Evolutionary conservation across 2,329 filamentous ascomycete species (phyloP).

Genomic region (Aspergillus transmontanensis): DNA sequence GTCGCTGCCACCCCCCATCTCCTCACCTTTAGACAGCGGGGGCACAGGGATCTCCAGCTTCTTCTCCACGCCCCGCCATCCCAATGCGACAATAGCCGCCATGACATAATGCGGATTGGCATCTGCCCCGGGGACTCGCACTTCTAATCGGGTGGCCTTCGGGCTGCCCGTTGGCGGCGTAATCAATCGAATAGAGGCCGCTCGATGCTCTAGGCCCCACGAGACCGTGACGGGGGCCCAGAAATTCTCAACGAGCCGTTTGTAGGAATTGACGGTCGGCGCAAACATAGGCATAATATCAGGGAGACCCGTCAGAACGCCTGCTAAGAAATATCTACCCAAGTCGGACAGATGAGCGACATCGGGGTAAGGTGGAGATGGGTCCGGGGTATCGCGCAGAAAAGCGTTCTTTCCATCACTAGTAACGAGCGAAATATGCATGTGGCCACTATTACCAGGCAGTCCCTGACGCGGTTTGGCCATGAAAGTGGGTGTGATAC

Average conservation of each 20-base stretch:
- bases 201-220: constrained; percentile 94
- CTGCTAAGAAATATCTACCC: constrained; percentile 90
- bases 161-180: constrained; percentile 82
- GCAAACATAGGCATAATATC: constrained; percentile 95
- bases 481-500: constrained; percentile 98
- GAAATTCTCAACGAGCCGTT: constrained; percentile 96
- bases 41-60: constrained; percentile 81
- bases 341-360: constrained; percentile 80
- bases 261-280: constrained; percentile 96
- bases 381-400: constrained; percentile 70
- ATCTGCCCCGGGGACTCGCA: constrained; percentile 92
- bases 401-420: constrained; percentile 82
- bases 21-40: constrained; percentile 81
- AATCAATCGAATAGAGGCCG: constrained; percentile 87
- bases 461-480: constrained; percentile 90
- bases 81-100: constrained; percentile 80
- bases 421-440: constrained; percentile 88
- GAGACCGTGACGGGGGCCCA: constrained; percentile 98
- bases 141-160: constrained; percentile 86
- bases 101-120: constrained; percentile 87
- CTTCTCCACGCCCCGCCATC: constrained; percentile 90
- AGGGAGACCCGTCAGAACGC: constrained; percentile 82
- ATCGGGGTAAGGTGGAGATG: constrained; percentile 72
- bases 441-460: constrained; percentile 93
- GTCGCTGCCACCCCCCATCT: constrained; percentile 73